A percentile compares a stretch with the other conserved stretches of the same genome.
Evolutionary conservation across 768 basidiomycete species (phyloP).

Genomic region (Kondoa subrosea): DNA sequence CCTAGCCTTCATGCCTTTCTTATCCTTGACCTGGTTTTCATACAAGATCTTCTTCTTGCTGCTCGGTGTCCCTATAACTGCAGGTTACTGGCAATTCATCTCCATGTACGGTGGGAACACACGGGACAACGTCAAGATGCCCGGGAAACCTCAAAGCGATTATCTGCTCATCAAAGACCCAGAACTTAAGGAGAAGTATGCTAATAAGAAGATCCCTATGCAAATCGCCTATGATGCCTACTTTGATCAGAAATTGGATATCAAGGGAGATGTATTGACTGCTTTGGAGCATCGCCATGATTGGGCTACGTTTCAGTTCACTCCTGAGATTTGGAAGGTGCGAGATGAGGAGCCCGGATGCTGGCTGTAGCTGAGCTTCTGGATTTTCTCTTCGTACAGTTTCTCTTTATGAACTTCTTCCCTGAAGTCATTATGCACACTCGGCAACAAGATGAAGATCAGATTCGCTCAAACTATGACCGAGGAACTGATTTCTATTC

Average conservation of each 20-base stretch:
- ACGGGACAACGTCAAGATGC: slow-evolving; percentile 54
- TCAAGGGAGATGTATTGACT: slow-evolving; percentile 90
- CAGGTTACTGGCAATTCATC: slow-evolving; percentile 79
- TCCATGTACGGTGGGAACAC: slow-evolving; percentile 57
- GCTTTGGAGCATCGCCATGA: slow-evolving; percentile 87
- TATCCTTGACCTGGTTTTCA: slow-evolving; percentile 59
- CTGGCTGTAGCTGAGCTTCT: neutral
- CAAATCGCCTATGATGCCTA: slow-evolving; percentile 94
- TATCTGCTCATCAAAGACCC: slow-evolving; percentile 82
- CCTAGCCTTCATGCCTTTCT: slow-evolving; percentile 62
- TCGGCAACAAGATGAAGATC: slow-evolving; percentile 78
- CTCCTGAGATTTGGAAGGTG: slow-evolving; percentile 58
- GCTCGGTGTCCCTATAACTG: slow-evolving; percentile 55
- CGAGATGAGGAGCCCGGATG: neutral
- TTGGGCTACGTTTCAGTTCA: slow-evolving; percentile 85
- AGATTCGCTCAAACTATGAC: slow-evolving; percentile 91
- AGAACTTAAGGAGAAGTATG: slow-evolving; percentile 60
- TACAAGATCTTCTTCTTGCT: slow-evolving; percentile 71
- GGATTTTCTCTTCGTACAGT: slow-evolving; percentile 35
- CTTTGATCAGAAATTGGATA: slow-evolving; percentile 88
- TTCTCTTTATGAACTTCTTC: slow-evolving; percentile 67
- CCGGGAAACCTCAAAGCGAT: slow-evolving; percentile 66
- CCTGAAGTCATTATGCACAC: slow-evolving; percentile 92
- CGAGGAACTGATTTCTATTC: slow-evolving; percentile 79
- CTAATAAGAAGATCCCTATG: slow-evolving; percentile 87